These are phyloP conservation scores for Dovyalis caffra DNA, from an alignment of 345 rosid species.

Conservation along the genomic window DNA sequence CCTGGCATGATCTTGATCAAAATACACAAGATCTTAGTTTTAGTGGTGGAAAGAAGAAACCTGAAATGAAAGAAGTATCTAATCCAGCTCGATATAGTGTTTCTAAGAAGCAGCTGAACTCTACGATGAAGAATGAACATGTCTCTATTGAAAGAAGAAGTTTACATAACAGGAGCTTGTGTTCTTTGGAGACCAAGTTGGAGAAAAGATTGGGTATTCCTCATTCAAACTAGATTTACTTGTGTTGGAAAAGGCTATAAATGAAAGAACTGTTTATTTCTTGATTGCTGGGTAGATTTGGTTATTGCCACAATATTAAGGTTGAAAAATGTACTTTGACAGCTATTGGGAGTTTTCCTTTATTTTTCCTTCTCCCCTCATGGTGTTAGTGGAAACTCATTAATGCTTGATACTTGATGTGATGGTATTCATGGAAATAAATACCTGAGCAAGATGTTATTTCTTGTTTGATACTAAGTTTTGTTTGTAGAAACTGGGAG, in stretches of 20 bases:
- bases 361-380: background rate
- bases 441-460: background rate
- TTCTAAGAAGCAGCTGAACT: slow-evolving; percentile 32
- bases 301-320: background rate
- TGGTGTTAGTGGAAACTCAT: background rate
- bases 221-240: background rate
- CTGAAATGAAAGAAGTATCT: slow-evolving; percentile 44
- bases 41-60: slow-evolving; percentile 48
- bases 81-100: slow-evolving; percentile 34
- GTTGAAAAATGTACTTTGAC: background rate
- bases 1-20: slow-evolving; percentile 18
- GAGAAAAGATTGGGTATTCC: background rate
- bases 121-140: slow-evolving; percentile 42
- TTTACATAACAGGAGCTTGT: slow-evolving; percentile 33
- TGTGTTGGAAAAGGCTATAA: background rate
- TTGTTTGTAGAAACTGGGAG: background rate
- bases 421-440: slow-evolving; percentile 32
- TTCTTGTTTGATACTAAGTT: background rate
- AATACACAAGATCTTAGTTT: slow-evolving; percentile 21
- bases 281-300: background rate
- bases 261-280: background rate
- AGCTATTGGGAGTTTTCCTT: background rate
- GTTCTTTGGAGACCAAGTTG: slow-evolving; percentile 44
- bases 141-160: slow-evolving; percentile 35
- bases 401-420: slow-evolving; percentile 32